phyloP scores from a whole-genome alignment of 1,284 basidiomycete species.

The Papiliotrema terrestris region DNA sequence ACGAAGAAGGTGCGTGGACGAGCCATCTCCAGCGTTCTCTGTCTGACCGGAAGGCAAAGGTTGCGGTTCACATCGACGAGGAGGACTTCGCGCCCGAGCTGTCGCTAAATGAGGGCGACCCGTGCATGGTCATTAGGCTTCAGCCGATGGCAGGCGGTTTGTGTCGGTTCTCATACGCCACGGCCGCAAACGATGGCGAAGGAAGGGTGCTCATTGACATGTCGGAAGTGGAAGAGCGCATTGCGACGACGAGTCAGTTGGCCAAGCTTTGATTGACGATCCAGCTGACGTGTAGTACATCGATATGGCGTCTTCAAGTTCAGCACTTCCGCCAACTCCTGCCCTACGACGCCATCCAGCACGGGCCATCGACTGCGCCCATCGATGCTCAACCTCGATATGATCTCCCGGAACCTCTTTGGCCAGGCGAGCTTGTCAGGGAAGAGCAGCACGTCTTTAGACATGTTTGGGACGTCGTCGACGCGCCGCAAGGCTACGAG shows the following conservation, averaged over 20 bases:
- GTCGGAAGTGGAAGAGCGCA: constrained; percentile 63
- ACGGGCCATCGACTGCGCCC: constrained; percentile 64
- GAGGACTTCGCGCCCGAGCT: constrained; percentile 58
- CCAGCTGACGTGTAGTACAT: constrained; percentile 60
- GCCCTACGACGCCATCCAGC: constrained; percentile 71
- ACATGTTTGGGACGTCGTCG: constrained; percentile 29
- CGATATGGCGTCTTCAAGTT: constrained; percentile 82
- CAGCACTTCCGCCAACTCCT: constrained; percentile 66
- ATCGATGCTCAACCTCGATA: constrained; percentile 77
- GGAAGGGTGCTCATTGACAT: constrained; percentile 63
- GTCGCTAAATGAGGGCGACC: constrained; percentile 66
- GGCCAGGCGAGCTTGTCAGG: constrained; percentile 35
- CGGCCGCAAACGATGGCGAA: constrained; percentile 66
- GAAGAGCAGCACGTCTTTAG: constrained; percentile 16
- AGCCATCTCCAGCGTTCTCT: background rate
- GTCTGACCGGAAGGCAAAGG: constrained; percentile 63
- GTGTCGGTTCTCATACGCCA: constrained; percentile 53
- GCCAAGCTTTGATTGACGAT: no score
- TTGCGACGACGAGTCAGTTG: constrained; percentile 71
- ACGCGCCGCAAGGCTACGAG: constrained; percentile 28
- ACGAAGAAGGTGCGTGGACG: constrained; percentile 61
- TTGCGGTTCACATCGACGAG: constrained; percentile 76
- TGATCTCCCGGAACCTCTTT: constrained; percentile 59
- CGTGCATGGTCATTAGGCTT: constrained; percentile 61
- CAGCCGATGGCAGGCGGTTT: constrained; percentile 77